Evolutionary conservation across 2,329 filamentous ascomycete genomes (phyloP).

Genomic region (Fusarium vanettenii): DNA sequence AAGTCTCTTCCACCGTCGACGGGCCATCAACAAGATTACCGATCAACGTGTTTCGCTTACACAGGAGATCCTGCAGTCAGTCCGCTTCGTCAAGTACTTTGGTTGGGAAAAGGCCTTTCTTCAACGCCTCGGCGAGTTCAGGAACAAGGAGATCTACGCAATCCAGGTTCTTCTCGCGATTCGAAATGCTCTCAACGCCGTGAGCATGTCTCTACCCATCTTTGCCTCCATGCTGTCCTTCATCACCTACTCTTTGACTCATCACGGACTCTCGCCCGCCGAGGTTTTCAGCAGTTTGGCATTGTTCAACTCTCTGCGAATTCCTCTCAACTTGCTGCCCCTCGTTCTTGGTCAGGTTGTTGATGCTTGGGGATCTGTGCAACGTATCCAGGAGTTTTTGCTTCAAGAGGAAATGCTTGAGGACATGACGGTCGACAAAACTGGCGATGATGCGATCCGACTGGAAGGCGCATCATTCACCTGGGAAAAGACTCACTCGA

Average conservation of each 20-base stretch:
- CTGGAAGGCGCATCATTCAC: slow-evolving; percentile 82
- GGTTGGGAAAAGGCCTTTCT: slow-evolving; percentile 94
- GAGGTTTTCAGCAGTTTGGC: slow-evolving; percentile 91
- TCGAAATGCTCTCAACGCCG: slow-evolving; percentile 84
- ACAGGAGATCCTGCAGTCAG: slow-evolving; percentile 90
- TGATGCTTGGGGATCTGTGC: slow-evolving; percentile 87
- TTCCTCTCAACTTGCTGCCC: slow-evolving; percentile 90
- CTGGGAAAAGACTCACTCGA: slow-evolving; percentile 79
- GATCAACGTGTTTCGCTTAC: slow-evolving; percentile 92
- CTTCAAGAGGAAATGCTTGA: slow-evolving; percentile 87
- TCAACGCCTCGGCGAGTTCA: slow-evolving; percentile 77
- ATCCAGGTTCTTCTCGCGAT: slow-evolving; percentile 87
- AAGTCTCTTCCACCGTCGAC: slow-evolving; percentile 79
- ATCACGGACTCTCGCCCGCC: slow-evolving; percentile 78
- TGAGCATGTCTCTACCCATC: slow-evolving; percentile 87
- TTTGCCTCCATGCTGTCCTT: slow-evolving; percentile 97
- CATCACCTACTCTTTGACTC: slow-evolving; percentile 79
- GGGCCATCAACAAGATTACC: slow-evolving; percentile 90
- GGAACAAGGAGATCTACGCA: slow-evolving; percentile 80
- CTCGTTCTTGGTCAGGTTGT: slow-evolving; percentile 89
- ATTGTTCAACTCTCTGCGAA: slow-evolving; percentile 89
- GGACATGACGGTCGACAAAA: slow-evolving; percentile 66
- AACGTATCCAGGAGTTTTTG: slow-evolving; percentile 89
- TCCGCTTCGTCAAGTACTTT: slow-evolving; percentile 96
- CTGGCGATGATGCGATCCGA: slow-evolving; percentile 76